Percentiles rank a stretch among this genome's conserved stretches.
Conservation (phyloP, 805 yeast genomes). For the Dipodascus albidus region DNA sequence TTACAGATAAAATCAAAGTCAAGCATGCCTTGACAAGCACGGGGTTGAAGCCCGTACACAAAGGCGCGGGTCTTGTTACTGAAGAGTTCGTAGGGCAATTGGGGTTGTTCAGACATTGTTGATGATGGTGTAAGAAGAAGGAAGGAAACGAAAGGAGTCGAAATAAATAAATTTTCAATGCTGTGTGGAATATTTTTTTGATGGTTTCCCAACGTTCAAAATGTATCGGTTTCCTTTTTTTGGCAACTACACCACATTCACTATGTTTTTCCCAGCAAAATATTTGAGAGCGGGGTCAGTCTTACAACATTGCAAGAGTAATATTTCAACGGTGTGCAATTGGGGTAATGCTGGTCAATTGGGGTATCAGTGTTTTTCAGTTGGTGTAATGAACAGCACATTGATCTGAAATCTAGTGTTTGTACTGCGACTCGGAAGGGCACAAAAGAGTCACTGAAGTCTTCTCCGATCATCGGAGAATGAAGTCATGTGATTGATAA, state of each 20-base stretch:
- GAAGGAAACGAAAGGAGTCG: neutral
- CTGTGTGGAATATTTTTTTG: neutral
- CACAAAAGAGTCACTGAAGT: neutral
- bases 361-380: neutral
- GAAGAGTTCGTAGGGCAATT: conserved; percentile 28
- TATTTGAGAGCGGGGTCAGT: neutral
- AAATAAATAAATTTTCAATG: neutral
- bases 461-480: neutral
- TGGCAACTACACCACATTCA: neutral
- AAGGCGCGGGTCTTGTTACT: conserved; percentile 33
- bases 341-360: too few species aligned
- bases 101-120: neutral
- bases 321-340: too few species aligned
- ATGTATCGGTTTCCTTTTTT: neutral
- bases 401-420: neutral
- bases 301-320: too few species aligned
- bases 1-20: conserved; percentile 36
- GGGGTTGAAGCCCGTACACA: conserved; percentile 34
- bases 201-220: neutral
- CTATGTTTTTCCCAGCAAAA: neutral
- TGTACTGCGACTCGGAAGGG: neutral
- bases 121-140: neutral
- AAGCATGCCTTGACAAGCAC: conserved; percentile 39
- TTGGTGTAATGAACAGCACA: neutral
- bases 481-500: neutral